Conservation (phyloP, 2,329 filamentous ascomycete genomes). For the Bipolaris bicolor region DNA sequence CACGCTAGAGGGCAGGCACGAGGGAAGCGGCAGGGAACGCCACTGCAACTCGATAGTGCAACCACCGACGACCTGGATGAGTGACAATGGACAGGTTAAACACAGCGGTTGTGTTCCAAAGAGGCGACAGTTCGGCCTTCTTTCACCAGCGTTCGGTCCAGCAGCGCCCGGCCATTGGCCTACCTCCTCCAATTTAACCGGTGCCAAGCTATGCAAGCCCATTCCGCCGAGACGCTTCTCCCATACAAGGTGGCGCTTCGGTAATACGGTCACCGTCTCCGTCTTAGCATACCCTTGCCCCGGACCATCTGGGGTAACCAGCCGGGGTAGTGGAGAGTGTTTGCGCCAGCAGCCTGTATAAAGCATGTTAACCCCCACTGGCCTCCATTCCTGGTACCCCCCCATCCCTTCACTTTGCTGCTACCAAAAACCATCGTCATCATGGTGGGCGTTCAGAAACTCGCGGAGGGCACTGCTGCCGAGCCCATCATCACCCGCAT, state of each 20-base stretch:
- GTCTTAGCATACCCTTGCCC: slow-evolving; percentile 24
- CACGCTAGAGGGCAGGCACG: slow-evolving; percentile 2
- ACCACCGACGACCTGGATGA: slow-evolving; percentile 15
- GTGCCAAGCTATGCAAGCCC: slow-evolving; percentile 26
- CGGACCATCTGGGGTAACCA: slow-evolving; percentile 33
- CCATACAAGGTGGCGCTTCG: slow-evolving; percentile 29
- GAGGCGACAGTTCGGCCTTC: slow-evolving; percentile 12
- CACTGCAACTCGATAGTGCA: slow-evolving; percentile 21
- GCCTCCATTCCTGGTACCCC: slow-evolving; percentile 18
- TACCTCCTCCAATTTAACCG: slow-evolving; percentile 32
- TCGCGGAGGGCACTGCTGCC: slow-evolving; percentile 33
- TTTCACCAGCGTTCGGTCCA: slow-evolving; percentile 22
- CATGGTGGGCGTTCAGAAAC: slow-evolving; percentile 32
- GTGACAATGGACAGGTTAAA: slow-evolving; percentile 17
- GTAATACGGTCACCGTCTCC: slow-evolving; percentile 35
- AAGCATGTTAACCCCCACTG: slow-evolving; percentile 20
- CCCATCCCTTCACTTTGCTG: slow-evolving; percentile 6
- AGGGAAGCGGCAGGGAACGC: background rate
- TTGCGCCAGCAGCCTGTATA: slow-evolving; percentile 25
- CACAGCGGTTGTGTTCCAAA: slow-evolving; percentile 5
- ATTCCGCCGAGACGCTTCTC: slow-evolving; percentile 33
- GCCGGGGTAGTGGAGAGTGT: slow-evolving; percentile 24
- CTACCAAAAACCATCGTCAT: slow-evolving; percentile 24
- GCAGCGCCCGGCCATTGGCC: slow-evolving; percentile 27
- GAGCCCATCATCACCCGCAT: slow-evolving; percentile 54